Evolutionary conservation across 257 asterid genomes (phyloP), one percentile per base, ranked within the genome.

Genomic region (Jacaranda copaia): DNA sequence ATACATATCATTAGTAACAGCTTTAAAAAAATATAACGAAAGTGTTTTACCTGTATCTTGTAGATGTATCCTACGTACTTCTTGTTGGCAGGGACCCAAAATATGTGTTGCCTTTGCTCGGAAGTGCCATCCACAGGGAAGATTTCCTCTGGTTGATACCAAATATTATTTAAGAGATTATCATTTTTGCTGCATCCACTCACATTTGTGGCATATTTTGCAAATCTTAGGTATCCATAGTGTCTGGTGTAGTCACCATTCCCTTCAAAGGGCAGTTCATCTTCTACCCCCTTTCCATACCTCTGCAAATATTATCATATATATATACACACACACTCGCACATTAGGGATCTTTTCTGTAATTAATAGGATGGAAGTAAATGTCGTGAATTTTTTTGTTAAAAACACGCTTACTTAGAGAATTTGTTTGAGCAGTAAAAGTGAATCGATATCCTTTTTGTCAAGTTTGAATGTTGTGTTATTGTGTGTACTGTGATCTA

Each of bases 91-190:
- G 92, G 89, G 32, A 86, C 79, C 92, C 92, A 89, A 72, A 89
- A 86, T 0, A 59, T 78, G 46, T 87, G 94, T 13, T 85, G 81
- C 35, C 92, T 83, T 25, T 82, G 69, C 79, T 87, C 94, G 7
- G 89, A 88, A 19, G 36, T 55, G 32, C 89, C 90, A 75, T 85
- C 85, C 8, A 84, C 80, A 8, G 88, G 90, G 57, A 85, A 89
- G 59, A 85, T 70, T 81, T 87, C 92, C 60, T 89, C 94, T 0
- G 84, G 87, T 60, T 89, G 94, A 65, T 83, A 89, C 90, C 94
- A 89, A 11, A 87, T 9, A 35, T 81, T 79, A 82, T 87, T 89
- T 8, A 89, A 80, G 12, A 82, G 75, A 74, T 89, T 89, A 56
- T 80, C 73, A 15, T 5, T 5, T 13, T 73, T 16, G n/a, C 25